Base-by-base conservation (phyloP, 805 yeast genomes). In the Monosporozyma yasuniensis region DNA sequence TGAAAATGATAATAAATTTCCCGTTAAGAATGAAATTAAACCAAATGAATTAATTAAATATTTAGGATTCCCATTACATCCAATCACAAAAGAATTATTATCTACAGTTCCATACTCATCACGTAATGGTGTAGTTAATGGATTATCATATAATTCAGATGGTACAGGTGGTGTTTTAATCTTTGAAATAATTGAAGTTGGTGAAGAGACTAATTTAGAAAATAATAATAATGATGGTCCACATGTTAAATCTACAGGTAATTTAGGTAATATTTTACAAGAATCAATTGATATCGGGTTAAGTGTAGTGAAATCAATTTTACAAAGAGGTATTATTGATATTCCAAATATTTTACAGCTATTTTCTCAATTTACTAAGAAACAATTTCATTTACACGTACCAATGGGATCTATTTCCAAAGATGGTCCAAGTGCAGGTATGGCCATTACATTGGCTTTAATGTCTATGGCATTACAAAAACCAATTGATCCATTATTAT, bases 211-310 rank as follows among this genome's bases (percentile, higher is more conserved):
- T 4, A 25, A 25, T 25, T 25, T 8, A 30, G 34, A 63, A 60
- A 9, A 10, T 18, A 12, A 54, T 47, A 12, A 61, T 61, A 19
- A 10, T 10, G 12, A 60, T 55, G 18, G 64, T 5, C 79, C 88
- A 14, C 66, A 70, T 41, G 66, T 85, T 48, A 81, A 81, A 52
- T 79, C 88, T 45, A 93, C 99, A 2, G 99, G 99, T 56, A 91
- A 88, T 64, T 76, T 93, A 56, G 96, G 96, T 56, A 96, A 89
- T 58, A 96, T 90, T 37, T 89, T 91, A 96, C 87, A 88, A 63
- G 99, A 91, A 71, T 86, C 96, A 52, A 89, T 88, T 25, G 80
- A 84, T 60, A 84, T 89, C 54, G 93, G 93, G 5, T 83, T 91
- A 2, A 78, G 85, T 48, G 83, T 93, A 63, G 95, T 98, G 1